A percentile compares a stretch with the other conserved stretches of the same genome.
These are phyloP conservation scores for Wickerhamomyces canadensis DNA, from an alignment of 805 yeast genomes.

Conservation along the genomic window DNA sequence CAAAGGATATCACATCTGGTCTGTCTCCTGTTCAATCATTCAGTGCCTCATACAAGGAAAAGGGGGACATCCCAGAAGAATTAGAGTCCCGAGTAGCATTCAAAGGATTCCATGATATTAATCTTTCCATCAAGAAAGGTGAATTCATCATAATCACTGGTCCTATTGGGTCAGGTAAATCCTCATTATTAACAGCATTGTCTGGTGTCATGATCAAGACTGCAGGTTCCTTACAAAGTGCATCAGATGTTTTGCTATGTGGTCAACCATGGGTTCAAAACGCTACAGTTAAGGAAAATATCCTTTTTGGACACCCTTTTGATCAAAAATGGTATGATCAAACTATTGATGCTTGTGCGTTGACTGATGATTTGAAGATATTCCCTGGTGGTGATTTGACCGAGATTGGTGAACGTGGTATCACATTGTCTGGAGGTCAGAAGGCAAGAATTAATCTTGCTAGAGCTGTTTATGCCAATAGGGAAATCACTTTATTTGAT, in stretches of 20 bases:
- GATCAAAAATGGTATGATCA: slow-evolving; percentile 44
- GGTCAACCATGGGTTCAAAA: slow-evolving; percentile 71
- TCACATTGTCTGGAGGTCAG: slow-evolving; percentile 75
- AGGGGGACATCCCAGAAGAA: too few relatives aligned
- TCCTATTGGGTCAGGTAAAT: slow-evolving; percentile 71
- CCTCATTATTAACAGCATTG: slow-evolving; percentile 61
- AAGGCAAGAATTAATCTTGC: slow-evolving; percentile 70
- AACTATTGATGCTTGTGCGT: slow-evolving; percentile 54
- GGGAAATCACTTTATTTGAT: slow-evolving; percentile 59
- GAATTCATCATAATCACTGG: slow-evolving; percentile 77
- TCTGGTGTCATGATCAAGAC: slow-evolving; percentile 58
- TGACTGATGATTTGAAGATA: slow-evolving; percentile 50
- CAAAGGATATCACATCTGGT: too few relatives aligned
- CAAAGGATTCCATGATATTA: slow-evolving; percentile 41
- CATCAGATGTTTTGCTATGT: slow-evolving; percentile 46
- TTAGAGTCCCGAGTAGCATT: slow-evolving; percentile 26
- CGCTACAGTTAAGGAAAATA: slow-evolving; percentile 63
- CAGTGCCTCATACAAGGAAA: too few relatives aligned
- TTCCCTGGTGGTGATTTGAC: slow-evolving; percentile 66
- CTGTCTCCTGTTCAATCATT: too few relatives aligned
- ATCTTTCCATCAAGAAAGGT: slow-evolving; percentile 44
- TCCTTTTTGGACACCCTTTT: slow-evolving; percentile 49
- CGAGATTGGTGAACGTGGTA: slow-evolving; percentile 73
- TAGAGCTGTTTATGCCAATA: slow-evolving; percentile 60
- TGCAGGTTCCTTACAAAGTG: slow-evolving; percentile 42